Evolutionary conservation across 202 grass and related monocot species (phyloP), one percentile per base, ranked within the genome.

Genomic region (Schoenoplectus triqueter): DNA sequence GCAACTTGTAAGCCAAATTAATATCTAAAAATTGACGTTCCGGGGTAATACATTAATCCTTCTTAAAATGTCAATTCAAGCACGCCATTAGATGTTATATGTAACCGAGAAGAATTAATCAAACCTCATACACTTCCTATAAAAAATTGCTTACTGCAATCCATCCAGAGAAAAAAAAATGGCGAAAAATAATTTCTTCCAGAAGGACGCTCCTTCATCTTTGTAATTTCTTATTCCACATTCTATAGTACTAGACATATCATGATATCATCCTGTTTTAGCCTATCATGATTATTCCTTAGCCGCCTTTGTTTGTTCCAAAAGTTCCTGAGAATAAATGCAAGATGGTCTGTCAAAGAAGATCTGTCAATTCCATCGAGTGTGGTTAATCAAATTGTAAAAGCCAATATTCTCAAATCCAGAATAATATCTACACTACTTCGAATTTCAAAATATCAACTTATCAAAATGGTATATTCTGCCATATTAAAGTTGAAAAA

Each of bases 381-480:
- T 72, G 40, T 59, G 50, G 75, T 59, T 73, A 63, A 63, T 85
- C 68, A 85, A 85, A 85, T 85, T 74, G 68, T 54, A 70, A 60
- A 74, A 60, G 82, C 50, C 75, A 1, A 75, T 4, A 85, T 85
- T 74, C 82, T 73, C 68, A 70, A 74, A 85, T 85, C 68, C 41
- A 73, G 67, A 85, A 85, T 51, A 61, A 73, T 75, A 75, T 73
- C 42, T 63, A 73, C 40, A 14, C 14, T 39, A 31, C 69, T 52
- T 56, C 46, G 59, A 59, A 15, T 59, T 59, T 15, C 13, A 59
- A 22, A 51, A 78, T 78, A 57, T 60, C 51, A 78, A 31, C 51
- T 59, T 78, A 78, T 78, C 22, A 40, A 6, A n/a, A 78, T 78
- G 52, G 73, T 78, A 78, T 78, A 78, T 78, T 78, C 50, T 55